These are phyloP conservation scores for Trypanosoma avium DNA, from an alignment of 208 protist genomes.

Conservation along the genomic window DNA sequence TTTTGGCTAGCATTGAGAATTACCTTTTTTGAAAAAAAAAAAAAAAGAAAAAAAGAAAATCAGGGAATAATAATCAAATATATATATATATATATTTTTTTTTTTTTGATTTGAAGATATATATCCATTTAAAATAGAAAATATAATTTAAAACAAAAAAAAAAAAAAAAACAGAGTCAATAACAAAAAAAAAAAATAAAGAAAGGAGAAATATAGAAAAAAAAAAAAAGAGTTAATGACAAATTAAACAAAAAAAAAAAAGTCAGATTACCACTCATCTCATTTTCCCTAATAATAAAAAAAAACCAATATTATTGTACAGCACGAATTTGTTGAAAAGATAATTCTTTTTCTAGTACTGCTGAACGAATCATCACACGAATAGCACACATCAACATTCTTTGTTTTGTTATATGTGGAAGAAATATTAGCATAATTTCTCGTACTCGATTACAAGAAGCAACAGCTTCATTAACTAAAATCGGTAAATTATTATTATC, in stretches of 20 bases:
- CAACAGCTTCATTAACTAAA: background rate
- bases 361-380: slow-evolving; percentile 37
- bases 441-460: slow-evolving; percentile 20
- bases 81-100: slow-evolving; percentile 11
- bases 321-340: slow-evolving; percentile 18
- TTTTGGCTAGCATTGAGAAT: slow-evolving; percentile 63
- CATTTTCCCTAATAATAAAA: background rate
- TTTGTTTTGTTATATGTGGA: slow-evolving; percentile 38
- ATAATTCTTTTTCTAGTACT: slow-evolving; percentile 23
- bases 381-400: slow-evolving; percentile 57
- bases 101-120: too few relatives aligned
- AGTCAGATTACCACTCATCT: background rate
- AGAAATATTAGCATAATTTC: slow-evolving; percentile 58
- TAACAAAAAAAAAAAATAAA: background rate
- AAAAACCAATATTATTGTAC: background rate
- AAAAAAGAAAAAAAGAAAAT: background rate
- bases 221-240: too few relatives aligned
- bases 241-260: too few relatives aligned
- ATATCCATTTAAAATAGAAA: too few relatives aligned
- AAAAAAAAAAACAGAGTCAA: background rate
- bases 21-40: slow-evolving; percentile 14
- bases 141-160: slow-evolving; percentile 2
- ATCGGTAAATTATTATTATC: background rate
- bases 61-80: slow-evolving; percentile 7
- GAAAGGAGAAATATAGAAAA: background rate